A percentile compares a stretch with the other conserved stretches of the same genome.
Evolutionary conservation across 1,139 yeast genomes (phyloP).

Genomic region (Yamadazyma diospyri): DNA sequence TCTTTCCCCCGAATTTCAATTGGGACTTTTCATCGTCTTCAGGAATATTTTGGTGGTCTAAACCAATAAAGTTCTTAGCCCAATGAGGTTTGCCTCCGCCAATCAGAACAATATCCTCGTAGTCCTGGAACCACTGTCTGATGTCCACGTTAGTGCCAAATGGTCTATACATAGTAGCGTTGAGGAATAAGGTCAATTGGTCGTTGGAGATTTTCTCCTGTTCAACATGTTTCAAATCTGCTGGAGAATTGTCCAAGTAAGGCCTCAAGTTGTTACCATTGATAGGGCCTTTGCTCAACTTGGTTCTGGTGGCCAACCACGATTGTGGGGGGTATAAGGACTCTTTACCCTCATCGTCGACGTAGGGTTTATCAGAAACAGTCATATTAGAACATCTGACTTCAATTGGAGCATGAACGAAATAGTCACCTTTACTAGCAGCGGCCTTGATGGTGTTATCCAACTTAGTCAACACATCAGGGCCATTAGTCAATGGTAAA

Average conservation of each 20-base stretch:
- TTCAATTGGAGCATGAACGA: conserved; percentile 93
- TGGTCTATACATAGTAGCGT: conserved; percentile 96
- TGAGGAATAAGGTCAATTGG: conserved; percentile 80
- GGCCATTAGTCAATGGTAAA: conserved; percentile 77
- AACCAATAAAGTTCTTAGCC: conserved; percentile 96
- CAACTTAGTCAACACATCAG: conserved; percentile 62
- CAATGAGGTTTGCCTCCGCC: conserved; percentile 96
- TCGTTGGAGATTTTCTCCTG: conserved; percentile 58
- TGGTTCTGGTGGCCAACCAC: conserved; percentile 37
- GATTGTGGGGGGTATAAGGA: conserved; percentile 39
- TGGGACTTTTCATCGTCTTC: conserved; percentile 38
- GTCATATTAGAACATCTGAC: conserved; percentile 91
- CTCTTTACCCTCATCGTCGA: conserved; percentile 44
- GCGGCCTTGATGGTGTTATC: conserved; percentile 62
- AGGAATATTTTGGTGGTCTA: conserved; percentile 29
- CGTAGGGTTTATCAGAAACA: conserved; percentile 37
- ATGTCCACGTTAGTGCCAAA: conserved; percentile 73
- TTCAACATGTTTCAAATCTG: conserved; percentile 47
- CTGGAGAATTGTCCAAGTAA: conserved; percentile 74
- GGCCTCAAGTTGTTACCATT: conserved; percentile 85
- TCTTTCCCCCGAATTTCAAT: conserved; percentile 39
- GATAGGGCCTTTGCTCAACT: conserved; percentile 62
- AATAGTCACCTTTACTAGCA: conserved; percentile 57
- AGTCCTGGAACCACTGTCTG: conserved; percentile 76
- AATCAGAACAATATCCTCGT: conserved; percentile 70